These are phyloP conservation scores for Curvularia sp. DNA, from an alignment of 2,329 filamentous ascomycete species.

Conservation along the genomic window DNA sequence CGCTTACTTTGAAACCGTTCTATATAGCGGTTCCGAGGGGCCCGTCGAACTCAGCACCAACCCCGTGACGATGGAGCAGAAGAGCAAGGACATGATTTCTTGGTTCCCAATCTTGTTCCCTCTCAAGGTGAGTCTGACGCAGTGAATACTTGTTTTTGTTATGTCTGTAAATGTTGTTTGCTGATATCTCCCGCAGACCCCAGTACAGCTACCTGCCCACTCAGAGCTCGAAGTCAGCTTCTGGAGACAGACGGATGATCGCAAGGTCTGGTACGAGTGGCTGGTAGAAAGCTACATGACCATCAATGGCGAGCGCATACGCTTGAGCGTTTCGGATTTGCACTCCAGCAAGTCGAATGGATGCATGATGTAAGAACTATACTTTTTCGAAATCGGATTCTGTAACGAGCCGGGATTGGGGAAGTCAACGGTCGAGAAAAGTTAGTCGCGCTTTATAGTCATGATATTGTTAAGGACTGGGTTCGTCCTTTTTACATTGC, in stretches of 20 bases:
- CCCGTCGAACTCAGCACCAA: constrained; percentile 90
- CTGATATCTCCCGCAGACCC: constrained; percentile 65
- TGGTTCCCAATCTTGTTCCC: constrained; percentile 99
- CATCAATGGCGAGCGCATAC: constrained; percentile 67
- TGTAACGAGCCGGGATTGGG: neutral
- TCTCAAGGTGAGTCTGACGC: constrained; percentile 70
- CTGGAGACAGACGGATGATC: constrained; percentile 94
- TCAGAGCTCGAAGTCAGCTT: constrained; percentile 89
- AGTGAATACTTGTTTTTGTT: neutral
- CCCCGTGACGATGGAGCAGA: constrained; percentile 86
- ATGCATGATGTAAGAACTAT: constrained; percentile 46
- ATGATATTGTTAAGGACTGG: neutral
- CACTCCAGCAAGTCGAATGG: constrained; percentile 50
- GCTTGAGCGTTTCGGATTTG: constrained; percentile 61
- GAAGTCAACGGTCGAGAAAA: neutral
- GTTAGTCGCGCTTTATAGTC: neutral
- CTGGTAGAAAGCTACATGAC: constrained; percentile 82
- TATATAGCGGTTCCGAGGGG: constrained; percentile 68
- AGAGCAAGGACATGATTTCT: constrained; percentile 97
- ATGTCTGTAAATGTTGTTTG: neutral
- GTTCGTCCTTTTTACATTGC: neutral
- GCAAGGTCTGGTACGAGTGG: constrained; percentile 99
- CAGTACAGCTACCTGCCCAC: constrained; percentile 83
- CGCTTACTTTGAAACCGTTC: constrained; percentile 95
- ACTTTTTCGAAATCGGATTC: neutral